phyloP scores from a whole-genome alignment of 352 stramenopile species.

The Globisporangium solare region DNA sequence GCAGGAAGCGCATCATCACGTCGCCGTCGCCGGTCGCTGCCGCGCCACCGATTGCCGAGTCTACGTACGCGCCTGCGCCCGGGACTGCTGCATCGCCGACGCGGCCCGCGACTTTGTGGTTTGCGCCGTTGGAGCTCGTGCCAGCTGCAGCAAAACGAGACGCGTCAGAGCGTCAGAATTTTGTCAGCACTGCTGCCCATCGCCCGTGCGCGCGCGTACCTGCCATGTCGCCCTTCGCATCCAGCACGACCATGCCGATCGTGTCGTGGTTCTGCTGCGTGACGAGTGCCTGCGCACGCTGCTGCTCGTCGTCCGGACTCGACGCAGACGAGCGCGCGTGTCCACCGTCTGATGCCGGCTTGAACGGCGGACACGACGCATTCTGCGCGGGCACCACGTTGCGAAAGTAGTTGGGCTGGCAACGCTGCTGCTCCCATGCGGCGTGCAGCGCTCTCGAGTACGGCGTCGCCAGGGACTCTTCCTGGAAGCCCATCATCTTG shows the following conservation, averaged over 20 bases:
- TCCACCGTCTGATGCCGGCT: too few species aligned
- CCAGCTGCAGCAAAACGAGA: conserved; percentile 63
- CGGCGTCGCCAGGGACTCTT: conserved; percentile 62
- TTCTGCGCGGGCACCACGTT: conserved; percentile 74
- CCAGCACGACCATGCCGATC: conserved; percentile 85
- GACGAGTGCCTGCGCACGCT: conserved; percentile 25
- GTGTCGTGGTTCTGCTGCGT: conserved; percentile 85
- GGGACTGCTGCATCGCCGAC: conserved; percentile 84
- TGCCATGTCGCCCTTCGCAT: conserved; percentile 57
- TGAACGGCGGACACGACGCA: conserved; percentile 76
- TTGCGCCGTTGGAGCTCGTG: conserved; percentile 88
- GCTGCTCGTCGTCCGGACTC: neutral
- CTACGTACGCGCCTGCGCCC: conserved; percentile 84
- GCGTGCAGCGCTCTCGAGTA: conserved; percentile 48
- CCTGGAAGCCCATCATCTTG: conserved; percentile 89
- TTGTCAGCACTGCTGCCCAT: too few species aligned
- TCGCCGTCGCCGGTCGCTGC: conserved; percentile 88
- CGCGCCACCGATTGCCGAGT: conserved; percentile 71
- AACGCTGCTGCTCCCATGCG: conserved; percentile 55
- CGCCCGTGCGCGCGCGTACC: conserved; percentile 14
- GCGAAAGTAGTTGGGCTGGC: conserved; percentile 90
- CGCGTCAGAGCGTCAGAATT: too few species aligned
- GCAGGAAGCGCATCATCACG: conserved; percentile 91
- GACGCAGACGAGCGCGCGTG: too few species aligned
- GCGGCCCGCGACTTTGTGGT: conserved; percentile 87